Evolutionary conservation across 495 filamentous ascomycete genomes (phyloP), one percentile per base, ranked within the genome.

Genomic region (Hypoxylon lienhwacheense): DNA sequence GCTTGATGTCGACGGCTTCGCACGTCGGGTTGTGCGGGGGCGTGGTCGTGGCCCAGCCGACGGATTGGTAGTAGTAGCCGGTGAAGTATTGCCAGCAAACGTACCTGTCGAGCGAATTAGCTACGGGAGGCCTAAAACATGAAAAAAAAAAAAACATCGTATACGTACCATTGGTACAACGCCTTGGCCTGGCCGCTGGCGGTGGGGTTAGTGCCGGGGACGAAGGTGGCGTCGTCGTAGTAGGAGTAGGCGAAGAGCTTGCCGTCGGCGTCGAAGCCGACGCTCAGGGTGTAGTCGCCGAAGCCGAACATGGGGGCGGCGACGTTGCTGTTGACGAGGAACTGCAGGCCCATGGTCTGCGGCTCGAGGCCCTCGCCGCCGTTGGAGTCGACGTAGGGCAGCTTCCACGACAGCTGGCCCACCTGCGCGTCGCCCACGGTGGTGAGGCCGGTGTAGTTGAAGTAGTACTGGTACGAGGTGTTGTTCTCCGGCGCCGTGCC

Each of bases 1-100:
- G 34, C 33, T 40, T 66, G 47, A 83, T 73, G 21, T 67, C 59
- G 1, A 82, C 80, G 17, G 70, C 55, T 45, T 72, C 64, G 63
- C 81, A 85, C 10, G 74, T 80, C 2, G 81, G 81, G 61, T 83
- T 85, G 67, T 78, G 70, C 10, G 81, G 79, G 51, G 61, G 37
- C 6, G 55, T 65, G 16, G 59, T 39, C 5, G 75, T 74, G 4
- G 71, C 66, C 79, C 79, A 85, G 21, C 68, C 73, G 14, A 84
- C 46, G 0, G 74, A 73, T 22, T 70, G 63, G 65, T 83, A 83
- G 55, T 69, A 65, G 56, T 84, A 84, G 12, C 70, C 72, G 7
- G 55, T 59, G 36, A 70, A 75, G 57, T 79, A 71, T 14, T 77
- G 74, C 60, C 66, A 71, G 66, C 81, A 85, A 1, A 71, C 67